Evolutionary conservation across 495 filamentous ascomycete species (phyloP).

Genomic region (Pyronema omphalodes): DNA sequence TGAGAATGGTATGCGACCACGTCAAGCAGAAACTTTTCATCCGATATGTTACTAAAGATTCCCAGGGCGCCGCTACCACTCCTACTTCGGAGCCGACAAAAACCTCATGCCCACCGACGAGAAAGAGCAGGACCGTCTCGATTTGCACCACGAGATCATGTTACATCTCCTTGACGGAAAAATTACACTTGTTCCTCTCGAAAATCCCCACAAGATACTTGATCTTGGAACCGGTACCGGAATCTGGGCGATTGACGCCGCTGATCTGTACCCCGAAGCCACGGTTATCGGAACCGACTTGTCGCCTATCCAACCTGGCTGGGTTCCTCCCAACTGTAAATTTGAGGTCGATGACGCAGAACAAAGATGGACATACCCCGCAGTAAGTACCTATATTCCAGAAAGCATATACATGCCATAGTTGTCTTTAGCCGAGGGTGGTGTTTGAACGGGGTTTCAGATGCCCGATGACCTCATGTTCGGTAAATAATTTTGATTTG

Average conservation of each 20-base stretch:
- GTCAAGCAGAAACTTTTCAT: background rate
- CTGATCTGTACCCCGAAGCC: background rate
- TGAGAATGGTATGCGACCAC: conserved; percentile 30
- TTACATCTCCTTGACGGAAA: conserved; percentile 33
- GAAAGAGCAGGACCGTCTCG: conserved; percentile 17
- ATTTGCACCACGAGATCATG: conserved; percentile 33
- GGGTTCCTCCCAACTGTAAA: conserved; percentile 30
- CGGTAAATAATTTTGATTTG: too few relatives aligned
- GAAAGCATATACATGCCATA: too few relatives aligned
- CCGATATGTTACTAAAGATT: background rate
- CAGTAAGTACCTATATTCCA: background rate
- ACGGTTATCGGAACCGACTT: background rate
- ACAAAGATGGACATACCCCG: conserved; percentile 35
- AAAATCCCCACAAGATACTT: background rate
- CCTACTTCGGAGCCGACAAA: background rate
- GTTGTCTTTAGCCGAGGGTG: too few relatives aligned
- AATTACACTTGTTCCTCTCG: conserved; percentile 39
- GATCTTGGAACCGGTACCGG: background rate
- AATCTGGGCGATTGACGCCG: background rate
- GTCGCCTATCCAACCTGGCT: background rate
- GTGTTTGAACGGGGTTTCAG: too few relatives aligned
- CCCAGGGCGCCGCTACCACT: background rate
- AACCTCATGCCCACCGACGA: background rate
- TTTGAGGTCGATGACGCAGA: conserved; percentile 40
- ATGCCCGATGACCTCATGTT: too few relatives aligned